Evolutionary conservation across 2,329 filamentous ascomycete species (phyloP).

Genomic region (Pseudogymnoascus sp.): DNA sequence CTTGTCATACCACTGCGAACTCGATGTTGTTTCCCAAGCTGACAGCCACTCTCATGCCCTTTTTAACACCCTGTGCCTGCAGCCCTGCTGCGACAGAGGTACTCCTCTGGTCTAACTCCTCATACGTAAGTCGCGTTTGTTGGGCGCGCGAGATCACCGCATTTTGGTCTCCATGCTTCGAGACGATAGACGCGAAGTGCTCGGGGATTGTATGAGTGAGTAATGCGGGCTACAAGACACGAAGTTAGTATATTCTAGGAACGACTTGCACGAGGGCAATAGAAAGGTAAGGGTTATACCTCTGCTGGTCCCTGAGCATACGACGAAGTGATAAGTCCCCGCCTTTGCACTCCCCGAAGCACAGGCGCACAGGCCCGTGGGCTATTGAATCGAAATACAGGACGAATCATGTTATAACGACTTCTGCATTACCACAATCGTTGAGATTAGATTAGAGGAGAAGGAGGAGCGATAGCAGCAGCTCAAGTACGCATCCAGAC

Average conservation of each 20-base stretch:
- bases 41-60: slow-evolving; percentile 78
- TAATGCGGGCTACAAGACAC: slow-evolving; percentile 28
- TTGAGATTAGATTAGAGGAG: background rate
- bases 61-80: slow-evolving; percentile 61
- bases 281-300: background rate
- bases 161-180: slow-evolving; percentile 53
- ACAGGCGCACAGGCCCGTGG: background rate
- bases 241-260: slow-evolving; percentile 10
- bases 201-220: slow-evolving; percentile 62
- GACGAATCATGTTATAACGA: background rate
- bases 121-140: slow-evolving; percentile 58
- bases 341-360: background rate
- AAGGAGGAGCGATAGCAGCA: background rate
- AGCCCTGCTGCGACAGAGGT: slow-evolving; percentile 69
- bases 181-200: slow-evolving; percentile 62
- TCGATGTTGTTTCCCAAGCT: slow-evolving; percentile 80
- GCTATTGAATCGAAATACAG: background rate
- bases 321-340: slow-evolving; percentile 1
- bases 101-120: slow-evolving; percentile 65
- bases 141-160: slow-evolving; percentile 50
- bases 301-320: background rate
- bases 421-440: background rate
- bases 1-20: slow-evolving; percentile 58
- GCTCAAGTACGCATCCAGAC: background rate
- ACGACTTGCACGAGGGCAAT: background rate